Evolutionary conservation across 176 grass and related monocot genomes (phyloP).

Genomic region (Oryza rufipogon): DNA sequence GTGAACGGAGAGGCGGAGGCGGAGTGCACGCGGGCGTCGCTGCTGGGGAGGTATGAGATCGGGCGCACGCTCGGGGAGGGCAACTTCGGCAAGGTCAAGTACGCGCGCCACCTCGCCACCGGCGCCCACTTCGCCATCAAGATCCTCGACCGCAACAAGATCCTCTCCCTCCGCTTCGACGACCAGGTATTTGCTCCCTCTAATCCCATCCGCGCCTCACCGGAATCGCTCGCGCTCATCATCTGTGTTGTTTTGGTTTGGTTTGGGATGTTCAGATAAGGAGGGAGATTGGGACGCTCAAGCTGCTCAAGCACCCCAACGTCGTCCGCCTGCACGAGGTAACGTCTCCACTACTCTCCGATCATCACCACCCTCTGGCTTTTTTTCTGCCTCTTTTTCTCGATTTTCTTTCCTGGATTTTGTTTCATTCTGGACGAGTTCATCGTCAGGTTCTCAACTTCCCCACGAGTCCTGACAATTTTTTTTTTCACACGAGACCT

Average conservation of each 20-base stretch:
- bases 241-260: not conserved
- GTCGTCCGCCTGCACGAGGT: constrained; percentile 85
- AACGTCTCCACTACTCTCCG: not conserved
- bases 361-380: not conserved
- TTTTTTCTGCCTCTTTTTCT: not conserved
- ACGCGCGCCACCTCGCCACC: constrained; percentile 57
- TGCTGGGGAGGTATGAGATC: constrained; percentile 69
- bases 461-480: not conserved
- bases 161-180: constrained; percentile 61
- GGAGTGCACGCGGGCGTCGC: constrained; percentile 40
- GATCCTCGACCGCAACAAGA: constrained; percentile 78
- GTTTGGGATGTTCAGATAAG: constrained; percentile 47
- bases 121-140: constrained; percentile 71
- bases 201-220: not conserved
- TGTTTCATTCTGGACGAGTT: not conserved
- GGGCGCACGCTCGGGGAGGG: constrained; percentile 74
- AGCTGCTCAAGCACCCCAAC: constrained; percentile 84
- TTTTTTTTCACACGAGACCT: not conserved
- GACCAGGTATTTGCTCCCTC: constrained; percentile 51
- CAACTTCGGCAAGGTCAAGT: constrained; percentile 91
- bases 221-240: too few relatives aligned
- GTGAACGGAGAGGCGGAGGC: constrained; percentile 47
- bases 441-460: not conserved
- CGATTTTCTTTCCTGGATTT: not conserved
- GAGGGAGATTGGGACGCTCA: constrained; percentile 83